Evolutionary conservation across 179 eudicot species (phyloP).

Genomic region (Heliamphora pulchella): DNA sequence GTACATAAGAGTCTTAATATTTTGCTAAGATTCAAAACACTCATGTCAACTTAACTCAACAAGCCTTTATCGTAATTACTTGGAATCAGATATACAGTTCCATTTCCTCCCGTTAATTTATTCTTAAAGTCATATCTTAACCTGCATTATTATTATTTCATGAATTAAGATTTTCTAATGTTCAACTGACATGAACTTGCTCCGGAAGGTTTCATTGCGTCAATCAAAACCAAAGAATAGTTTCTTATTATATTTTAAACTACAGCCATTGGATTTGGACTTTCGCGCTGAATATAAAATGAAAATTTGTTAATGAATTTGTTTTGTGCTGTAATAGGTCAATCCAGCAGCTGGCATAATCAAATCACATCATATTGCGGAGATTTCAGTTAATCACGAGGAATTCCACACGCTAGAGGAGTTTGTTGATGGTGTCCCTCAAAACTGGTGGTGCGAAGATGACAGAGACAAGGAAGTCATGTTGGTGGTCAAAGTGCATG

Average conservation of each 20-base stretch:
- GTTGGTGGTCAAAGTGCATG: slow-evolving; percentile 49
- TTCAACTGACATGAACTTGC: not conserved
- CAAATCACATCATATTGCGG: slow-evolving; percentile 60
- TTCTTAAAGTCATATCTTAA: too few relatives aligned
- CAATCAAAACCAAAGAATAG: not conserved
- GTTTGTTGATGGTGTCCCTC: slow-evolving; percentile 75
- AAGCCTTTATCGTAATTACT: not conserved
- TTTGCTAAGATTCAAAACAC: not conserved
- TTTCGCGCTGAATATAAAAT: not conserved
- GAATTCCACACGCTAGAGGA: slow-evolving; percentile 67
- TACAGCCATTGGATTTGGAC: not conserved
- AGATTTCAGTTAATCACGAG: slow-evolving; percentile 65
- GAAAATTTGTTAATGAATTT: not conserved
- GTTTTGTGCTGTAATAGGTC: slow-evolving; percentile 46
- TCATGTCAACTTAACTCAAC: not conserved
- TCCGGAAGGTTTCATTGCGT: not conserved
- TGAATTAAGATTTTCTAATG: not conserved
- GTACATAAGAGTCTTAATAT: not conserved
- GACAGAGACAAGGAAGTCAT: slow-evolving; percentile 80
- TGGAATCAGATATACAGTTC: not conserved
- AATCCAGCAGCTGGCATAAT: slow-evolving; percentile 68
- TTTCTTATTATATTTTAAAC: not conserved
- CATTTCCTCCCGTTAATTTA: not conserved
- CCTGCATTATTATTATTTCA: not conserved
- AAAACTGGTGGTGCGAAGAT: slow-evolving; percentile 95